Base-by-base conservation (phyloP, 306 rosid genomes). In the Ceratonia siliqua region DNA sequence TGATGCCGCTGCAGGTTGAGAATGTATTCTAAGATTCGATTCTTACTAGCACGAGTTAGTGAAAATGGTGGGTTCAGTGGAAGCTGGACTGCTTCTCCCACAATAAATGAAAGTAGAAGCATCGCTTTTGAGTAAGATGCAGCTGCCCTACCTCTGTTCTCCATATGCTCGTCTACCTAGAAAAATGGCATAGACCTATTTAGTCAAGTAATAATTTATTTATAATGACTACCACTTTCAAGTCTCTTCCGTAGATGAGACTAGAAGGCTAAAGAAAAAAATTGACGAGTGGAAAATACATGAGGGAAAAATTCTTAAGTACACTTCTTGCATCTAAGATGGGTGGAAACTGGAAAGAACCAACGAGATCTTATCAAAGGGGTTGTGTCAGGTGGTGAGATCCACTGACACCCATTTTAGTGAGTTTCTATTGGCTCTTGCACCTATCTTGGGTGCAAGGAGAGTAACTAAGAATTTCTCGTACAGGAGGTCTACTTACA, bases 101-200 rank as follows among this genome's bases (percentile, higher is more conserved):
- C 84, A 41, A 95, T 84, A 59, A 95, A 95, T 32, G 91, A 89
- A 66, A 95, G 89, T 61, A 95, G 82, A 79, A 89, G 89, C 83
- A 86, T 82, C 14, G 99, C 98, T 77, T 86, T 89, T 25, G 99
- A 83, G 83, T 95, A 92, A 17, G 85, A 80, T 62, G 82, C 89
- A 48, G 85, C 83, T 8, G 93, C 96, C 43, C 75, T 81, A 5
- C 68, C 84, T 73, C 71, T 74, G 87, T 89, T 86, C 80, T 75
- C 91, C 89, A 87, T 78, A 57, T 77, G 86, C 73, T 90, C 98
- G 8, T 90, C 99, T 55, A 86, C 97, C 99, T 94, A 69, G 35
- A 77, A 75, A 48, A 77, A 52, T 5, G 17, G 70, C 18, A 76
- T 28, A 62, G 43, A 25, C 24, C 48, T 32, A 13, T 62, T 66